Evolutionary conservation across 805 yeast species (phyloP).

Genomic region (Wickerhamomyces sydowiorum): DNA sequence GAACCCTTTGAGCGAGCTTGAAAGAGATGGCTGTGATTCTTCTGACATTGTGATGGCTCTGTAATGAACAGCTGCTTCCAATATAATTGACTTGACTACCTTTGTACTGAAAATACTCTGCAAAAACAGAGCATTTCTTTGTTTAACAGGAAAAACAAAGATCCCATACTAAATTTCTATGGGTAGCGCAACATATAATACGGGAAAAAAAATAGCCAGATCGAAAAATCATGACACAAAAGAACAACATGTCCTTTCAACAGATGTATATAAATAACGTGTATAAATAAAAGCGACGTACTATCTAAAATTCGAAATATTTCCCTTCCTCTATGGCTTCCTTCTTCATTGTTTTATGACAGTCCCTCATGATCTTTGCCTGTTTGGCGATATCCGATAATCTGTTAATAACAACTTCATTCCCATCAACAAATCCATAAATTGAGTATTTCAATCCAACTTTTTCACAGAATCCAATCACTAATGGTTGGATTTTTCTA

Average conservation of each 20-base stretch:
- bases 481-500: conserved; percentile 65
- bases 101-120: no score
- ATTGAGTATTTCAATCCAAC: conserved; percentile 78
- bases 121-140: no score
- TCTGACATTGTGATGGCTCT: not conserved
- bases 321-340: conserved; percentile 34
- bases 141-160: no score
- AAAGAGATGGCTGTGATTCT: not conserved
- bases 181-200: no score
- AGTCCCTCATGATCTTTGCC: conserved; percentile 69
- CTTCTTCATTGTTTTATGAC: conserved; percentile 56
- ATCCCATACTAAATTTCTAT: no score
- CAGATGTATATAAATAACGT: not conserved
- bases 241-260: no score
- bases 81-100: no score
- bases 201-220: no score
- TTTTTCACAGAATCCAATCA: conserved; percentile 66
- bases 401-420: conserved; percentile 60
- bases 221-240: no score
- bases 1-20: not conserved
- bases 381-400: conserved; percentile 75
- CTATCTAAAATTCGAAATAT: conserved; percentile 7
- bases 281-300: not conserved
- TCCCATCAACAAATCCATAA: conserved; percentile 80
- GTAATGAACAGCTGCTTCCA: no score